A percentile compares a stretch with the other conserved stretches of the same genome.
These are phyloP conservation scores for Carallia pectinifolia DNA, from an alignment of 345 rosid species.

Conservation along the genomic window DNA sequence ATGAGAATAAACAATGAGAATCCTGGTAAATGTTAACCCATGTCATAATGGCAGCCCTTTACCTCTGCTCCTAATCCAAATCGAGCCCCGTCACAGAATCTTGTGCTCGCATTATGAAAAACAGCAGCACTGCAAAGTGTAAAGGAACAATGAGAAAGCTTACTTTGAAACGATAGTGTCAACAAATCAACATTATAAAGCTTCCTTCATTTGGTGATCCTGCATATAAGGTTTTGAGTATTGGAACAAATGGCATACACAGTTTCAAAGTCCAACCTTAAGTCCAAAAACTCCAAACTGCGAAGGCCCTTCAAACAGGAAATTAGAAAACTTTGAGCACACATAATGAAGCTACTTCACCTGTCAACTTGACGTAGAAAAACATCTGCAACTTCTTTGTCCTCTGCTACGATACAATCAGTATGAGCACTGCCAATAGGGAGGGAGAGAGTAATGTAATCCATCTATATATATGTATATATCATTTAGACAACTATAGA, in stretches of 20 bases:
- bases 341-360: constrained; percentile 24
- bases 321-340: no score
- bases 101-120: constrained; percentile 86
- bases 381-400: constrained; percentile 54
- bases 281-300: no score
- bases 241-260: no score
- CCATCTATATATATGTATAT: neutral
- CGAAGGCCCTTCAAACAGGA: no score
- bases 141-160: neutral
- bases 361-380: constrained; percentile 83
- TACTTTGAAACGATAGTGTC: neutral
- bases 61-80: constrained; percentile 97
- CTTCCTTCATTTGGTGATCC: no score
- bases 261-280: no score
- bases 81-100: constrained; percentile 87
- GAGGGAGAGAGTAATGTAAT: neutral
- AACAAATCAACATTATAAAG: no score
- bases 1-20: constrained; percentile 7
- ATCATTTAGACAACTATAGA: neutral
- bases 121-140: constrained; percentile 72
- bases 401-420: constrained; percentile 79
- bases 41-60: constrained; percentile 3
- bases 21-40: neutral
- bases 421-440: constrained; percentile 70
- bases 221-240: no score